A percentile compares a stretch with the other conserved stretches of the same genome.
Evolutionary conservation across 352 stramenopile genomes (phyloP).

Genomic region (Pythium monospermum): DNA sequence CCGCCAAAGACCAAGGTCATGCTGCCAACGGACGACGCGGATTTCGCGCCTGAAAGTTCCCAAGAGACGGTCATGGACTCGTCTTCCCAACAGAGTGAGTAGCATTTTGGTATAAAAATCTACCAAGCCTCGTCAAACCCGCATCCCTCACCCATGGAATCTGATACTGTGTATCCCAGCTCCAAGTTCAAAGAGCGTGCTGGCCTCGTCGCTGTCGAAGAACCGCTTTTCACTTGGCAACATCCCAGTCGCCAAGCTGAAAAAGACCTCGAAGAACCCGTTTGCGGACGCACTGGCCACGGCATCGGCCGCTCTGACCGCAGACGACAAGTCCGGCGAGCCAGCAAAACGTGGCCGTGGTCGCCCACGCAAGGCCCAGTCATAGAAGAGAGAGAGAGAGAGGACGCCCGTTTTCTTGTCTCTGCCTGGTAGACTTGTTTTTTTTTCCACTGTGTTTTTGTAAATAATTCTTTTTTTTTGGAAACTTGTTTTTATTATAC

Average conservation of each 20-base stretch:
- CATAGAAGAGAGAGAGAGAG: slow-evolving; percentile 2
- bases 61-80: slow-evolving; percentile 29
- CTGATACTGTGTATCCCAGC: slow-evolving; percentile 24
- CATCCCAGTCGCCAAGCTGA: slow-evolving; percentile 73
- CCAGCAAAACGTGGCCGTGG: slow-evolving; percentile 8
- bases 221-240: slow-evolving; percentile 76
- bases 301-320: slow-evolving; percentile 6
- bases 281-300: slow-evolving; percentile 34
- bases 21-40: slow-evolving; percentile 18
- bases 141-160: not conserved
- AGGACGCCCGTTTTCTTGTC: not conserved
- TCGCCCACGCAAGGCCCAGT: slow-evolving; percentile 16
- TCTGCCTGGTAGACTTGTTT: too few relatives aligned
- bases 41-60: slow-evolving; percentile 26
- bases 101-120: not conserved
- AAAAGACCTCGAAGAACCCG: slow-evolving; percentile 78
- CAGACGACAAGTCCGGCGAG: not conserved
- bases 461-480: slow-evolving; percentile 17
- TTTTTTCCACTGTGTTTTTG: too few relatives aligned
- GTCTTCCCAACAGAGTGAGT: slow-evolving; percentile 47
- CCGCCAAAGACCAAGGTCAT: slow-evolving; percentile 30
- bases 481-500: slow-evolving; percentile 10
- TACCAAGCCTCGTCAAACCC: too few relatives aligned
- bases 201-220: slow-evolving; percentile 48
- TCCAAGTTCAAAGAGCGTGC: slow-evolving; percentile 58